These are phyloP conservation scores for Trichoderma sp. DNA, from an alignment of 2,329 filamentous ascomycete genomes.

Conservation along the genomic window DNA sequence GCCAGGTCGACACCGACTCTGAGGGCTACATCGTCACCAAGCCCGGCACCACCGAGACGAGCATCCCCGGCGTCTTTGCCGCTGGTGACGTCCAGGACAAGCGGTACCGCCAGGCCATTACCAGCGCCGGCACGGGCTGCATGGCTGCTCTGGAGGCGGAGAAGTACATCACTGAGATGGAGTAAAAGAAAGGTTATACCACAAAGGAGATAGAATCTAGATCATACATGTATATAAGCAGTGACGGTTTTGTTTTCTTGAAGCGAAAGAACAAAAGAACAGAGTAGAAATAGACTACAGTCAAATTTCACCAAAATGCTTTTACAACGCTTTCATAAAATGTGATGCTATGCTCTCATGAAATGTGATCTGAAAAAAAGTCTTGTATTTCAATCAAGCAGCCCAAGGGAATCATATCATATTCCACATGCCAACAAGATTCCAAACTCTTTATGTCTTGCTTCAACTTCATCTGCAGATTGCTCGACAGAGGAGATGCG, in stretches of 20 bases:
- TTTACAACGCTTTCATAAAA: background rate
- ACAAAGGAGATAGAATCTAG: background rate
- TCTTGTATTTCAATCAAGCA: background rate
- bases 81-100: constrained; percentile 99
- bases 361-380: background rate
- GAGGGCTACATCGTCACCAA: constrained; percentile 90
- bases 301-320: background rate
- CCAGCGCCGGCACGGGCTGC: constrained; percentile 92
- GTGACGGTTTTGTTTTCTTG: background rate
- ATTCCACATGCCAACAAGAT: background rate
- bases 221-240: constrained; percentile 1
- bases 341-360: no score
- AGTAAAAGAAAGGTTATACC: constrained; percentile 33
- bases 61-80: constrained; percentile 87
- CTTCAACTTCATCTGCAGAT: background rate
- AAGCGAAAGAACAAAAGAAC: background rate
- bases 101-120: constrained; percentile 95
- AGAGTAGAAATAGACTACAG: background rate
- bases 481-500: constrained; percentile 5
- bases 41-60: constrained; percentile 85
- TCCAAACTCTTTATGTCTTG: background rate
- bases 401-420: background rate
- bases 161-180: constrained; percentile 80
- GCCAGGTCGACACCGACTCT: constrained; percentile 79
- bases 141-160: constrained; percentile 95